Base-by-base conservation (phyloP, 805 yeast genomes). In the Blastobotrys peoriensis region DNA sequence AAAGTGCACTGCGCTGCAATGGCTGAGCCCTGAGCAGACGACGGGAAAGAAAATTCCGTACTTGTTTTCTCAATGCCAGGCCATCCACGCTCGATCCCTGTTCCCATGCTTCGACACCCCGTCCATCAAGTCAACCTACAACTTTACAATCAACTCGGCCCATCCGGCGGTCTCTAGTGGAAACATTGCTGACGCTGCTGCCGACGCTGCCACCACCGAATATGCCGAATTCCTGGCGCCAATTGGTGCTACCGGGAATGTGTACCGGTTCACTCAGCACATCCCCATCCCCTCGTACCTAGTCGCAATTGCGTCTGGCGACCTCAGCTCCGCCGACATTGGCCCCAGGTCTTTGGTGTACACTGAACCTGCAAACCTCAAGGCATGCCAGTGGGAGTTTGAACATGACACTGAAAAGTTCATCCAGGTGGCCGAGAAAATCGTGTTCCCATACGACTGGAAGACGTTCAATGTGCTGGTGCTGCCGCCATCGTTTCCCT, bases 81-180 rank as follows among this genome's bases (percentile, higher is more conserved):
- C 96, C 30, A 87, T 85, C 51, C 96, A 88, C 59, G 93, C 95
- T 4, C 74, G 96, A 57, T 76, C 91, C 13, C 71, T 87, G 58
- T 81, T 84, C 67, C 96, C 96, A 5, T 84, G 87, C 56, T 88
- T 88, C 60, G 96, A 88, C 63, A 87, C 96, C 0, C 96, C 96
- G 1, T 74, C 91, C 0, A 73, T 87, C 23, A 88, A 88, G 61
- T 74, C 88, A 1, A 70, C 81, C 0, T 84, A 72, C 57, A 61
- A 66, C 15, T 79, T 81, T 51, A 67, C 66, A 19, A 78, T 84
- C 43, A 71, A 63, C 35, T 84, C 95, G 1, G 73, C 78, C 13
- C 70, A 75, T 44, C 84, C 84, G n/a, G 77, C 78, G 3, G 78
- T 87, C 21, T 79, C 86, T 65, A 79, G 89, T 4, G 96, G 95